Evolutionary conservation across 306 rosid genomes (phyloP).

Genomic region (Castanopsis chinensis): DNA sequence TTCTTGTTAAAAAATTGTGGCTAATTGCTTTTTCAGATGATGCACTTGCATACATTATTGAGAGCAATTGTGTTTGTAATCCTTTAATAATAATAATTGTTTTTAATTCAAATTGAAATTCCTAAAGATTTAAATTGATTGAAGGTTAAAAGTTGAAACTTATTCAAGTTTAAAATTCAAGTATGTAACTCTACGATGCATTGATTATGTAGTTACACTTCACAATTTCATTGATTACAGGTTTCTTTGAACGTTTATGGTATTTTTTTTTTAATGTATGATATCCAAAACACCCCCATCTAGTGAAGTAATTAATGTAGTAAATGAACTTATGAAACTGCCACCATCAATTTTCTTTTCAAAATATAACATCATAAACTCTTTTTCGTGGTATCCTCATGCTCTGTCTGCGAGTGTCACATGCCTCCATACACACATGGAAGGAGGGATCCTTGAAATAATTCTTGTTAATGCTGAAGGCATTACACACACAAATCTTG

Average conservation of each 20-base stretch:
- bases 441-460: slow-evolving; percentile 61
- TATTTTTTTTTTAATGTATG: too few relatives aligned
- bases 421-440: slow-evolving; percentile 15
- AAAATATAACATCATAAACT: neutral
- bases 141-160: too few relatives aligned
- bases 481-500: slow-evolving; percentile 54
- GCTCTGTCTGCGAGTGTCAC: neutral
- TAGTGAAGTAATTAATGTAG: neutral
- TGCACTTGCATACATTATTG: too few relatives aligned
- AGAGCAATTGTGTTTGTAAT: too few relatives aligned
- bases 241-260: neutral
- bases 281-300: neutral
- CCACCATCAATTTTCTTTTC: neutral
- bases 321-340: slow-evolving; percentile 14
- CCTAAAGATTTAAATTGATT: too few relatives aligned
- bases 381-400: neutral
- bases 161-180: neutral
- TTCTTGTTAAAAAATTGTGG: too few relatives aligned
- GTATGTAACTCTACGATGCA: neutral
- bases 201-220: neutral
- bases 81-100: too few relatives aligned
- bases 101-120: too few relatives aligned
- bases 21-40: too few relatives aligned
- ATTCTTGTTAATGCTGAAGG: slow-evolving; percentile 73
- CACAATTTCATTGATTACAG: neutral